Base-by-base conservation (phyloP, 495 filamentous ascomycete genomes). In the Podospora pseudocomata region DNA sequence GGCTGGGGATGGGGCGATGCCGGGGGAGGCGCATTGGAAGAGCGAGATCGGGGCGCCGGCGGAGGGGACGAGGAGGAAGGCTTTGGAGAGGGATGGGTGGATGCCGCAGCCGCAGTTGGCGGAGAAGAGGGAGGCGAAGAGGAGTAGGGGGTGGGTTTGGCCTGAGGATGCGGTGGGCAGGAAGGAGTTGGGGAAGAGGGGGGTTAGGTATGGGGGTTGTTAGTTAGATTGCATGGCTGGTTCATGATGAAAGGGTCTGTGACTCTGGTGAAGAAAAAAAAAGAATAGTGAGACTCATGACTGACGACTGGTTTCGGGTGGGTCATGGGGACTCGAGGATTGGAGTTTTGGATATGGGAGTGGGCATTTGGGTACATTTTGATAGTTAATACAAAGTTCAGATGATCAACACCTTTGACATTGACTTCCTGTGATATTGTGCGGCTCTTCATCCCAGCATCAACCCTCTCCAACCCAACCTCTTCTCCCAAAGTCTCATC, bases 91-190 rank as follows among this genome's bases (percentile, higher is more conserved):
- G 68, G 93, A 97, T 77, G 81, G 84, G 70, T 96, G 93, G 93
- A 95, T 97, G 75, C 92, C 92, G 11, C 89, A 89, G 81, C 89
- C 91, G 53, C 90, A 93, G 72, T 82, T 91, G 68, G 87, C 89
- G 4, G 93, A 97, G 85, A 90, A 88, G 82, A 82, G 93, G 23
- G 90, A 91, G 80, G 92, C 92, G 62, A 96, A 94, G 82, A 81
- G 91, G 57, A 83, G 87, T 6, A 80, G 93, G 19, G 93, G 93
- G 0, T 97, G 93, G 92, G 87, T 96, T 1, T 88, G 86, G 81
- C 93, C 93, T 23, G 88, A 91, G 68, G 92, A 96, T 54, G 74
- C 80, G 1, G 77, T 87, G 4, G 80, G 83, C 6, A 71, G 84
- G 63, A 86, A 86, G 72, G 84, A 87, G 78, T 68, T 87, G n/a